Evolutionary conservation across 345 rosid species (phyloP).

Genomic region (Kernera saxatilis): DNA sequence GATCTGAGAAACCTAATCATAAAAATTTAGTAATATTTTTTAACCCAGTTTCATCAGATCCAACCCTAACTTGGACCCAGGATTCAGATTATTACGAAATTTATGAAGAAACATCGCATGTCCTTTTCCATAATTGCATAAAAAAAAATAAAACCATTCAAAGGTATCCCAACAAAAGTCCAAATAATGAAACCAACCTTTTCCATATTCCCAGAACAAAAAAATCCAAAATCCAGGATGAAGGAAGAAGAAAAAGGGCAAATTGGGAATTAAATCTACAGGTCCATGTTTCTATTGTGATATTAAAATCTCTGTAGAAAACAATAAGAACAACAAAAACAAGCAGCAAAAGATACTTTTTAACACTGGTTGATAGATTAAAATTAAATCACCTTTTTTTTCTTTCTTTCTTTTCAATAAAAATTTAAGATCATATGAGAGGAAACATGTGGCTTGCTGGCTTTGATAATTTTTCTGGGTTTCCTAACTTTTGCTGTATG

Average conservation of each 20-base stretch:
- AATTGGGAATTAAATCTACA: slow-evolving; percentile 33
- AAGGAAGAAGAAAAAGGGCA: slow-evolving; percentile 38
- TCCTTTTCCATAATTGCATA: slow-evolving; percentile 21
- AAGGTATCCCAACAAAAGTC: slow-evolving; percentile 32
- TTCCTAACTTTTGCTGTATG: background rate
- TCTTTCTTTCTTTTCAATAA: background rate
- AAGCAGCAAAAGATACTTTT: background rate
- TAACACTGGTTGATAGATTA: background rate
- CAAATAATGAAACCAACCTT: slow-evolving; percentile 32
- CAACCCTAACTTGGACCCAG: slow-evolving; percentile 30
- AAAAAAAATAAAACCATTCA: background rate
- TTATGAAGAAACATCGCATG: slow-evolving; percentile 21
- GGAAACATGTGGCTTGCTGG: slow-evolving; percentile 11
- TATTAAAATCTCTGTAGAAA: background rate
- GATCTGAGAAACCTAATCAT: slow-evolving; percentile 21
- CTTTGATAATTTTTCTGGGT: slow-evolving; percentile 20
- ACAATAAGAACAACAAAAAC: background rate
- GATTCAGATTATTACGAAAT: slow-evolving; percentile 24
- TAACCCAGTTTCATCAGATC: slow-evolving; percentile 41
- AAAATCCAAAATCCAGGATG: slow-evolving; percentile 16
- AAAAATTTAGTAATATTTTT: background rate
- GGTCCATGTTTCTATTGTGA: slow-evolving; percentile 14
- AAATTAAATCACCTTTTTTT: background rate
- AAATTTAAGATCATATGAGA: slow-evolving; percentile 7
- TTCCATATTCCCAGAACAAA: slow-evolving; percentile 21